Evolutionary conservation across 192 early-diverging fungal genomes (phyloP), one percentile per base, ranked within the genome.

Genomic region (Coemansia reversa): DNA sequence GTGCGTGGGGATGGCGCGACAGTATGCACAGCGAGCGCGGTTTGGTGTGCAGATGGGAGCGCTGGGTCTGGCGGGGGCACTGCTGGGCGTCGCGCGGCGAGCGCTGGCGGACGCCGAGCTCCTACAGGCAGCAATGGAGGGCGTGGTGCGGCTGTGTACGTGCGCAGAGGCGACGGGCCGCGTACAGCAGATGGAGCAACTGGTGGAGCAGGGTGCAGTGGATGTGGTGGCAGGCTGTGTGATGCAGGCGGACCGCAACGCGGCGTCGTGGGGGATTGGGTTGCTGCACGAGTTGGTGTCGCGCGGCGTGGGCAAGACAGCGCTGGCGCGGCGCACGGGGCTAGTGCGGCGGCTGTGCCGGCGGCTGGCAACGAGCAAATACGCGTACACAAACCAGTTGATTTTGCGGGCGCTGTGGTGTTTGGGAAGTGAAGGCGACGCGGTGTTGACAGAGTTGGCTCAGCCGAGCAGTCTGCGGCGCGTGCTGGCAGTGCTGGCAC

Each of bases 201-300:
- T 81, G 28, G 27, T 75, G 58, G 62, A 68, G 24, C 30, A 49
- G 1, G 72, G 74, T 11, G 78, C 66, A 4, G 74, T 60, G 20
- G 66, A 62, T 1, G 74, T 81, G 32, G 55, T 81, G 0, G 60
- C 65, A 4, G 59, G 64, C 0, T 76, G 74, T 22, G 51, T 75
- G 33, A 69, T 66, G n/a, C 69, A 72, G 32, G 62, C 65, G 32
- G 79, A 76, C 49, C 69, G 67, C 63, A 63, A 69, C 52, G 79
- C 76, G 27, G 58, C 74, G 24, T 81, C 79, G 35, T 81, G 79
- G 79, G 79, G 79, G 23, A 69, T 76, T 32, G 74, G 74, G n/a
- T 61, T 81, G 27, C 27, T 81, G 53, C 79, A 81, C 54, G 79
- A 81, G 66, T 68, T 81, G 53, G 70, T 67, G 20, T 69, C 74